phyloP scores from a whole-genome alignment of 2,329 filamentous ascomycete species.

The Lanzia echinophila region DNA sequence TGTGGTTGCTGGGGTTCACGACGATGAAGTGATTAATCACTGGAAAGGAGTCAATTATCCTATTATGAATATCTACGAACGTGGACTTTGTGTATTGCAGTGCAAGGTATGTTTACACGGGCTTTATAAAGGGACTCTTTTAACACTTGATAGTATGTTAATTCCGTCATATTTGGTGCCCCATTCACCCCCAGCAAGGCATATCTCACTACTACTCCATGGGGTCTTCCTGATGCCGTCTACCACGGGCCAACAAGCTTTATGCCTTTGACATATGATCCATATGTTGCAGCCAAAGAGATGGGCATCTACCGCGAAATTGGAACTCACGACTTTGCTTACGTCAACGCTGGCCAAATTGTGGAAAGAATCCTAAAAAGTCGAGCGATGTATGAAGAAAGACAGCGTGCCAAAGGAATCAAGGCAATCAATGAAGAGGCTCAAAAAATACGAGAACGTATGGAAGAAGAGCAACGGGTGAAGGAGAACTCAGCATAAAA shows the following conservation, averaged over 20 bases:
- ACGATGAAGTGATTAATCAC: constrained; percentile 89
- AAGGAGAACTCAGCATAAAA: constrained; percentile 17
- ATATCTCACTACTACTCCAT: constrained; percentile 71
- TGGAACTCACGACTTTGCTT: constrained; percentile 67
- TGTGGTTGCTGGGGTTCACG: constrained; percentile 88
- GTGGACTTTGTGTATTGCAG: constrained; percentile 89
- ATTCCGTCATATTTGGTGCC: constrained; percentile 82
- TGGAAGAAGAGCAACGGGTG: constrained; percentile 40
- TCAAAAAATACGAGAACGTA: constrained; percentile 52
- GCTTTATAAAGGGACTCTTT: constrained; percentile 1
- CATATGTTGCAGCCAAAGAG: constrained; percentile 71
- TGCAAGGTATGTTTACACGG: constrained; percentile 61
- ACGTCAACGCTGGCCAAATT: constrained; percentile 89
- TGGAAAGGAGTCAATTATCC: constrained; percentile 98
- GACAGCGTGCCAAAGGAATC: constrained; percentile 82
- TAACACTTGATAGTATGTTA: constrained; percentile 58
- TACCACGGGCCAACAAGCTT: constrained; percentile 97
- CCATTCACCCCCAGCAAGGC: constrained; percentile 77
- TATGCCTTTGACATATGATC: constrained; percentile 58
- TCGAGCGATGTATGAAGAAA: constrained; percentile 79
- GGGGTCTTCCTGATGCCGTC: constrained; percentile 68
- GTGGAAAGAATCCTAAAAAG: constrained; percentile 85
- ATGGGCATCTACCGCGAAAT: constrained; percentile 83
- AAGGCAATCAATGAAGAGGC: constrained; percentile 73
- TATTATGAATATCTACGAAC: constrained; percentile 99